Evolutionary conservation across 495 filamentous ascomycete genomes (phyloP), one percentile per base, ranked within the genome.

Genomic region (Xylaria acuta): DNA sequence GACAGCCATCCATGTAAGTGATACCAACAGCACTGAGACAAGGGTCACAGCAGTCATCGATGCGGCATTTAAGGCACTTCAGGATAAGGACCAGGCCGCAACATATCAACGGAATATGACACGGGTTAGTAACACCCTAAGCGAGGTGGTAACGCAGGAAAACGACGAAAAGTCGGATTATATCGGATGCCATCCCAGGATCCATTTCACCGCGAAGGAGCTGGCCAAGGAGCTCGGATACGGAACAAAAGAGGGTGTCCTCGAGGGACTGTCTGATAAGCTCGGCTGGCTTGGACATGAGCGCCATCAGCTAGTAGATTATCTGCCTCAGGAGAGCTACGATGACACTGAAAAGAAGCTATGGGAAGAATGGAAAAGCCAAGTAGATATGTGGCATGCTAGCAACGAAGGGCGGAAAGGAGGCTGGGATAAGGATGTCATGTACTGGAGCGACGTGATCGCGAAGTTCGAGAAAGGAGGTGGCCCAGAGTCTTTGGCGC

Each of bases 361-460:
- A 40, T 67, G 65, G 65, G 65, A 41, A 1, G 65, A 67, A 67
- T 67, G 65, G 65, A 67, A 67, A 43, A 54, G 47, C 7, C 65
- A 67, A 30, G 49, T 67, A 20, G 34, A 67, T 11, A 30, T 43
- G 51, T 67, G 65, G 65, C 65, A 67, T 30, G 49, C 65, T 30
- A 56, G 32, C 36, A 67, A 67, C 36, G 65, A 54, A 67, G 49
- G 36, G 5, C 45, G 8, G 1, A 25, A 54, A 54, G 64, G 64
- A 34, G 65, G 65, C 34, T 67, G 65, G 65, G 49, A 67, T 20
- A 53, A 54, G 22, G 49, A 67, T 16, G 64, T 67, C 11, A 67
- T 30, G 12, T 67, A 67, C 34, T 56, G 65, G 64, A 54, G 65
- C 34, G 49, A 67, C 1, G 49, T 56, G 6, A 45, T 67, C 18